Conservation (phyloP, 306 rosid genomes). For the Urtica urens region DNA sequence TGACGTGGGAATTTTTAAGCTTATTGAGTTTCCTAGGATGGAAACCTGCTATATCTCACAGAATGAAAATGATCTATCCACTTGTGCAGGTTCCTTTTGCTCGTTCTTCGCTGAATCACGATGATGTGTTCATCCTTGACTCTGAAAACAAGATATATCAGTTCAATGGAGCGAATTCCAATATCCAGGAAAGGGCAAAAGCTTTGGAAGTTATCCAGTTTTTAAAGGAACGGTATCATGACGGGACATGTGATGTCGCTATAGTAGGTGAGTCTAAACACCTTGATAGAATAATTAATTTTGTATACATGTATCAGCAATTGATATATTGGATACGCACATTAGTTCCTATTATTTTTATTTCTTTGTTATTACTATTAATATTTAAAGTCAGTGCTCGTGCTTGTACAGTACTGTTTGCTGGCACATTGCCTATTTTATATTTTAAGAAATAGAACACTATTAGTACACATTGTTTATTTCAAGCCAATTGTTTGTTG, state of each 20-base stretch:
- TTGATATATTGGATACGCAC: no score
- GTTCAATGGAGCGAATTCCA: slow-evolving; percentile 96
- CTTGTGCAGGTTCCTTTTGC: slow-evolving; percentile 81
- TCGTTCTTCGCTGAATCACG: slow-evolving; percentile 91
- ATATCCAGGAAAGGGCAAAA: slow-evolving; percentile 97
- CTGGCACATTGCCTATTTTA: no score
- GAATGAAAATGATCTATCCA: slow-evolving; percentile 12
- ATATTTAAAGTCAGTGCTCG: no score
- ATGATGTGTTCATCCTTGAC: slow-evolving; percentile 94
- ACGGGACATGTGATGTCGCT: slow-evolving; percentile 81
- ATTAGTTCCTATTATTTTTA: no score
- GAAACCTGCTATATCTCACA: slow-evolving; percentile 7
- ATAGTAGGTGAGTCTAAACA: slow-evolving; percentile 72
- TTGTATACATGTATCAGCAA: neutral
- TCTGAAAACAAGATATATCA: slow-evolving; percentile 74
- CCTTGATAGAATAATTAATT: neutral
- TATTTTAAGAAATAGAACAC: no score
- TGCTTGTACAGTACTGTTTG: no score
- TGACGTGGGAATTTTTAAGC: slow-evolving; percentile 12
- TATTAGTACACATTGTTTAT: neutral
- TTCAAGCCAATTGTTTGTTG: slow-evolving; percentile 9
- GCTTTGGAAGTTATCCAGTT: slow-evolving; percentile 90
- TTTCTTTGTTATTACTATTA: no score
- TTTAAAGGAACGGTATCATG: slow-evolving; percentile 89
- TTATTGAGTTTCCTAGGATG: slow-evolving; percentile 19